Conservation (phyloP, 1,139 yeast genomes). For the Taphrina populina region DNA sequence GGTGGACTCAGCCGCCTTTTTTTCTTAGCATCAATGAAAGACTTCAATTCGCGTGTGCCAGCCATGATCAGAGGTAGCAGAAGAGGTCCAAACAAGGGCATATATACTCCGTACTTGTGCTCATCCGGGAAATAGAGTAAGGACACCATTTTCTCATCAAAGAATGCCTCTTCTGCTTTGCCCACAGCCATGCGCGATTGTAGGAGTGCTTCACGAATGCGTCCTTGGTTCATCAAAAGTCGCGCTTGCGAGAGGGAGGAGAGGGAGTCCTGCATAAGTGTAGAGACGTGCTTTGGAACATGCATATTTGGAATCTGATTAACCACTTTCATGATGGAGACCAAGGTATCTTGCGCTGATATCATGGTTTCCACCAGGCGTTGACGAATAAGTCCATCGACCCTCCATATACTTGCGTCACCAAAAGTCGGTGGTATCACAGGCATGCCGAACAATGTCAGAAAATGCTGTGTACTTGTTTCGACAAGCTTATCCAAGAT, state of each 20-base stretch:
- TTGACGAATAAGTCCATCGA: constrained; percentile 62
- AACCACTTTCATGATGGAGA: constrained; percentile 68
- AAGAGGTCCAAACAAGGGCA: constrained; percentile 85
- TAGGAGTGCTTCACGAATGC: constrained; percentile 39
- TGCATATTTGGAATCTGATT: constrained; percentile 72
- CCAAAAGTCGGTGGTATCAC: constrained; percentile 56
- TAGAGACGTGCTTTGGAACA: constrained; percentile 65
- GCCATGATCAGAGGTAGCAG: constrained; percentile 68
- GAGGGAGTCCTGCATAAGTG: constrained; percentile 52
- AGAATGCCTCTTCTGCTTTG: constrained; percentile 73
- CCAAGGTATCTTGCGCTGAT: constrained; percentile 58
- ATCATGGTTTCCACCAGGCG: constrained; percentile 56
- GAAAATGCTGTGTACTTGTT: constrained; percentile 70
- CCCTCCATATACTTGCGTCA: constrained; percentile 47
- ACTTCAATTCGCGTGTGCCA: constrained; percentile 50
- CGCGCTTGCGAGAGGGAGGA: constrained; percentile 47
- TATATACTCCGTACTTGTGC: constrained; percentile 87
- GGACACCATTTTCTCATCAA: constrained; percentile 91
- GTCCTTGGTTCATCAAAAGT: constrained; percentile 22
- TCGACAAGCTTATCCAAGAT: constrained; percentile 60
- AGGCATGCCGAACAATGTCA: constrained; percentile 71
- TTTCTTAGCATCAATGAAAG: constrained; percentile 40
- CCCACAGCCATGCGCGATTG: constrained; percentile 57
- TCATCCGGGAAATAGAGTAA: constrained; percentile 93
- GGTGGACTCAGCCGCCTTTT: background rate